Conservation (phyloP, 2,329 filamentous ascomycete species). For the Mycosphaerella sp. region DNA sequence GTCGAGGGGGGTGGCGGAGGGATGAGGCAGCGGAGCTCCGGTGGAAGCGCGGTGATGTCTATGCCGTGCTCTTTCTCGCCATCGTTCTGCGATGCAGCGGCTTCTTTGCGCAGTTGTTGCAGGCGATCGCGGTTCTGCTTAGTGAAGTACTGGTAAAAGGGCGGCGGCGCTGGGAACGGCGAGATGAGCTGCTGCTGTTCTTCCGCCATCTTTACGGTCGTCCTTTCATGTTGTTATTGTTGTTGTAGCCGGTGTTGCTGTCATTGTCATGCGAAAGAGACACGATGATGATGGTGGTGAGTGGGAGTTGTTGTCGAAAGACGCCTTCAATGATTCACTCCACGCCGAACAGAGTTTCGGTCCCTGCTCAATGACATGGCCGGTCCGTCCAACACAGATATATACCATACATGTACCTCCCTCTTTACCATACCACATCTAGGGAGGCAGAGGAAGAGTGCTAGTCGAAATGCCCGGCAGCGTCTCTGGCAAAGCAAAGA, state of each 20-base stretch:
- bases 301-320: not conserved
- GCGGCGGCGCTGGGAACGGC: constrained; percentile 78
- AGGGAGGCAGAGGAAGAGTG: no score
- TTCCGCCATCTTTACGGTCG: constrained; percentile 52
- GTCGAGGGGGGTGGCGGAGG: constrained; percentile 68
- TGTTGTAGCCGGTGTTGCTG: not conserved
- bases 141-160: constrained; percentile 87
- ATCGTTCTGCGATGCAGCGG: constrained; percentile 22
- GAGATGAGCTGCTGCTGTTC: constrained; percentile 40
- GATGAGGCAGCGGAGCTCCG: constrained; percentile 69
- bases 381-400: no score
- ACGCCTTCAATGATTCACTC: not conserved
- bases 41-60: constrained; percentile 50
- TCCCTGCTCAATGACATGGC: no score
- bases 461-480: constrained; percentile 5
- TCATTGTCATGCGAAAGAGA: not conserved
- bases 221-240: not conserved
- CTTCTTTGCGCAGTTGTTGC: constrained; percentile 26
- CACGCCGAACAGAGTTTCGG: no score
- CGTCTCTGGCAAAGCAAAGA: constrained; percentile 7
- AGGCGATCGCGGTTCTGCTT: constrained; percentile 62
- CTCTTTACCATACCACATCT: no score
- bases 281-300: not conserved
- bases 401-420: no score
- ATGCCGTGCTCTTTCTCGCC: constrained; percentile 17